These are phyloP conservation scores for Pythium dissotocum DNA, from an alignment of 352 stramenopile species.

Conservation along the genomic window DNA sequence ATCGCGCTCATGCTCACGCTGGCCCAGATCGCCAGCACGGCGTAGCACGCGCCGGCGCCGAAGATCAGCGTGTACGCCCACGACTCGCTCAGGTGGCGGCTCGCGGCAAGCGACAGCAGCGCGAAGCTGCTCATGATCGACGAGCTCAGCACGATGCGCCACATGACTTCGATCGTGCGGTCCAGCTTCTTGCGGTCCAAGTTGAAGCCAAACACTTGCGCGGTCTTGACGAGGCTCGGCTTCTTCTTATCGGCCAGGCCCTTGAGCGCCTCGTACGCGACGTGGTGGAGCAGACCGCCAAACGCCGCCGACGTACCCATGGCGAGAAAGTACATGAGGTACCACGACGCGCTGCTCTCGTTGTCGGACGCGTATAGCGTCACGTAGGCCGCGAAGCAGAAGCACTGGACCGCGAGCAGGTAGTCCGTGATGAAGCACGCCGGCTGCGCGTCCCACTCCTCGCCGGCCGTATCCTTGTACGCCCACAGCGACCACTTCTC, in stretches of 20 bases:
- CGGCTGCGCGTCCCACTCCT: conserved; percentile 86
- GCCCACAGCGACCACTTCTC: conserved; percentile 72
- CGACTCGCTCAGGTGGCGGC: conserved; percentile 68
- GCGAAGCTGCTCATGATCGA: conserved; percentile 88
- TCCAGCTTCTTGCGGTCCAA: conserved; percentile 74
- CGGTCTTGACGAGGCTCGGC: conserved; percentile 61
- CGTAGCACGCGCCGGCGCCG: conserved; percentile 62
- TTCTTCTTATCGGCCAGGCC: conserved; percentile 75
- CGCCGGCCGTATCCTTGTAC: conserved; percentile 69
- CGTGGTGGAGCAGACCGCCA: conserved; percentile 78
- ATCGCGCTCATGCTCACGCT: conserved; percentile 83
- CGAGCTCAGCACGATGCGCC: conserved; percentile 79
- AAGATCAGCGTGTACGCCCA: conserved; percentile 80
- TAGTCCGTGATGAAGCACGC: conserved; percentile 90
- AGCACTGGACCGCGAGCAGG: conserved; percentile 80
- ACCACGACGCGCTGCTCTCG: conserved; percentile 58
- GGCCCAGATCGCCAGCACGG: conserved; percentile 73
- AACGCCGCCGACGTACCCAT: conserved; percentile 78
- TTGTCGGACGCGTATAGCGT: conserved; percentile 65
- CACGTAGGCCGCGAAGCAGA: conserved; percentile 79
- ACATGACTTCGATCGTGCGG: conserved; percentile 68
- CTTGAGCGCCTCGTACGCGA: conserved; percentile 75
- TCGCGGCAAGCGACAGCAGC: conserved; percentile 73
- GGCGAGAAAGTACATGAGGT: conserved; percentile 87
- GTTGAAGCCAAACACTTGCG: conserved; percentile 71